Conservation (phyloP, 306 rosid genomes). For the Acacia acuminata region DNA sequence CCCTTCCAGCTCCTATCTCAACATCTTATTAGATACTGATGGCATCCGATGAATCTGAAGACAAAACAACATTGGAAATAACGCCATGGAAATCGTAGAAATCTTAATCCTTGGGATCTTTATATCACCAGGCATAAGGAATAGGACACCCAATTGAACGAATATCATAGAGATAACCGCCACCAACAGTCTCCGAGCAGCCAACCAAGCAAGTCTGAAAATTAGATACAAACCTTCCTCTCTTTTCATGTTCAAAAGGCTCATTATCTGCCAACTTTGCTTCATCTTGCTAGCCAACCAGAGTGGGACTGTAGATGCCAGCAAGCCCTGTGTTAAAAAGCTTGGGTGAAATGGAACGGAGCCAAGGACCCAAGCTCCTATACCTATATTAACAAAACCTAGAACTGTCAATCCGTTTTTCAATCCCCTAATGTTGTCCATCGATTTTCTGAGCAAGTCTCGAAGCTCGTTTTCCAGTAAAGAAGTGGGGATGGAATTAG, state of each 20-base stretch:
- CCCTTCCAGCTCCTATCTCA: background rate
- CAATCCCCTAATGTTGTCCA: background rate
- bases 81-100: background rate
- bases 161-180: accelerated
- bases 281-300: background rate
- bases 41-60: background rate
- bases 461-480: background rate
- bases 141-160: background rate
- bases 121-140: background rate
- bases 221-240: background rate
- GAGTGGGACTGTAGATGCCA: background rate
- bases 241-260: background rate
- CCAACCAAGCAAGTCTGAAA: background rate
- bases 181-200: background rate
- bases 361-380: background rate
- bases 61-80: background rate
- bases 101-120: background rate
- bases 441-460: background rate
- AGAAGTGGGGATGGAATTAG: background rate
- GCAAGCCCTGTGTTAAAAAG: background rate
- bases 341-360: background rate
- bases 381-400: background rate
- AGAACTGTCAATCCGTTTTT: background rate
- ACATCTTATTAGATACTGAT: too few species aligned
- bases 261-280: background rate